Evolutionary conservation across 139 green algal species (phyloP), one percentile per base, ranked within the genome.

Genomic region (Chlamydomonas asymmetrica): DNA sequence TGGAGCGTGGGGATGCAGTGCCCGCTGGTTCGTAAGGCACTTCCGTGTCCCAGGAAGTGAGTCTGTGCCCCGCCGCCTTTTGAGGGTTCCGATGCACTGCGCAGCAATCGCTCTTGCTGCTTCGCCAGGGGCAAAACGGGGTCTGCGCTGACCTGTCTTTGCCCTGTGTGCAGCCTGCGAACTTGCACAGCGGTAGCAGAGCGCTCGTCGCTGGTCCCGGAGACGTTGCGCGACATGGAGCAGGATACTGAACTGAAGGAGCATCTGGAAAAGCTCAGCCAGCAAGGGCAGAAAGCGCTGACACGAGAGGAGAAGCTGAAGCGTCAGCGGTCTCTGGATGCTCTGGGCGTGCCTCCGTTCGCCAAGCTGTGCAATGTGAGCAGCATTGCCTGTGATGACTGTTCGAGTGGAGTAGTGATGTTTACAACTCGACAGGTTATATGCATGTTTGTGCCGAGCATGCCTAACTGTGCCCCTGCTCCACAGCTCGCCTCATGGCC

Each of bases 161-260:
- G n/a, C n/a, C n/a, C n/a, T n/a, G n/a, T n/a, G n/a, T n/a, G n/a
- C n/a, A n/a, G n/a, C n/a, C n/a, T n/a, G n/a, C n/a, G n/a, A n/a
- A n/a, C n/a, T n/a, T n/a, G n/a, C n/a, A n/a, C n/a, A n/a, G n/a
- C n/a, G n/a, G n/a, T n/a, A n/a, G n/a, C n/a, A n/a, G 68, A 65
- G 22, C 75, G 76, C 65, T 79, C 72, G 7, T 96, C 92, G 2
- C 81, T 97, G 2, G 84, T 97, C 22, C 91, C 90, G 9, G 73
- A 94, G 31, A 97, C 92, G 0, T 75, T 98, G 22, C 52, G 88
- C 29, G 84, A 89, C 18, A 91, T 98, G 80, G 82, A 86, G 10
- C 9, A 56, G 5, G 92, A 97, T 60, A 25, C 35, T 0, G 91
- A 97, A 32, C 73, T 89, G 10, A 82, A 91, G 71, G 74, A 78